These are phyloP conservation scores for Poa pratensis DNA, from an alignment of 176 grass and related monocot genomes.

Conservation along the genomic window DNA sequence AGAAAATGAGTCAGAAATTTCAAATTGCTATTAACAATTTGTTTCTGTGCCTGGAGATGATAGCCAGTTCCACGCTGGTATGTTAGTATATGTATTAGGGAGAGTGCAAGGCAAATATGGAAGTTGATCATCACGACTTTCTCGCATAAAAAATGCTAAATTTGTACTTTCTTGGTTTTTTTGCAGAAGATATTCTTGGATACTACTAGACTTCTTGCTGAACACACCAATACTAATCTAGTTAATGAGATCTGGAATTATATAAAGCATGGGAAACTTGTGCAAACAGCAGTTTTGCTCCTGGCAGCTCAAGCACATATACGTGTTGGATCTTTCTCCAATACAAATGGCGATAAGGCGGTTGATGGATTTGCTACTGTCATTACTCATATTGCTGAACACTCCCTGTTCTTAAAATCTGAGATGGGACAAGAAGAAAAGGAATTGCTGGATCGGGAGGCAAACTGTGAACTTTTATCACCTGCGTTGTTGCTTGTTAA, in stretches of 20 bases:
- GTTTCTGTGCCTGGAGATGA: too few species aligned
- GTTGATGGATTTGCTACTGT: background rate
- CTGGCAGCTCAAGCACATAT: background rate
- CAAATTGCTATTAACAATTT: too few species aligned
- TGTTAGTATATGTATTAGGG: too few species aligned
- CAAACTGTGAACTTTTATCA: background rate
- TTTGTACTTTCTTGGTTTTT: background rate
- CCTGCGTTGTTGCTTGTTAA: background rate
- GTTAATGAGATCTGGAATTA: background rate
- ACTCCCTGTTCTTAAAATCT: background rate
- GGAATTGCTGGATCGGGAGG: background rate
- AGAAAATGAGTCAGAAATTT: too few species aligned
- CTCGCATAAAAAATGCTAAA: background rate
- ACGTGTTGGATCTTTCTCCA: background rate
- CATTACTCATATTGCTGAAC: background rate
- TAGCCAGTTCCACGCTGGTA: too few species aligned
- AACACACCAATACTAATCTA: background rate
- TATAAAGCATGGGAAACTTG: conserved; percentile 5
- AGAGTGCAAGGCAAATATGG: too few species aligned
- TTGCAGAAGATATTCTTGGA: background rate
- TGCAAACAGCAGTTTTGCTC: conserved; percentile 2
- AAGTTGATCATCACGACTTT: too few species aligned
- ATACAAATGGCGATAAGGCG: too few species aligned
- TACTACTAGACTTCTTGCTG: background rate
- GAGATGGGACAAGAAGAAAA: background rate